A percentile compares a stretch with the other conserved stretches of the same genome.
Evolutionary conservation across 2,329 filamentous ascomycete species (phyloP).

Genomic region (Scortechinia acanthostroma): DNA sequence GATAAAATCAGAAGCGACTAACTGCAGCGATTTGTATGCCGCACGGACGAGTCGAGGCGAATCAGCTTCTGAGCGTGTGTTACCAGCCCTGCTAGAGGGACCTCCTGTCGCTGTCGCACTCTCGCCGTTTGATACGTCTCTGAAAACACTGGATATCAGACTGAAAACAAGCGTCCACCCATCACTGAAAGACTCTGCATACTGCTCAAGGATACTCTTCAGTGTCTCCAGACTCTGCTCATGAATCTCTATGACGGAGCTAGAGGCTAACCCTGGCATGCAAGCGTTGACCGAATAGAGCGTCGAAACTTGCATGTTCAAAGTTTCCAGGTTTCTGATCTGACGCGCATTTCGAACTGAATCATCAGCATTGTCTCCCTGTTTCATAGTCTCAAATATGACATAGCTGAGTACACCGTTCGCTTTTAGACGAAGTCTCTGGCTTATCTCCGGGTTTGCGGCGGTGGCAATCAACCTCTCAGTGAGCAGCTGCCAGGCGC

Average conservation of each 20-base stretch:
- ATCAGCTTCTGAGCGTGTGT: background rate
- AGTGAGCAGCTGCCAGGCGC: slow-evolving; percentile 69
- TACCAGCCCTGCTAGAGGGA: slow-evolving; percentile 7
- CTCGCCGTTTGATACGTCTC: slow-evolving; percentile 28
- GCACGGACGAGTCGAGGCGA: slow-evolving; percentile 63
- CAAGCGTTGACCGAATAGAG: slow-evolving; percentile 42
- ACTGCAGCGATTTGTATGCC: slow-evolving; percentile 81
- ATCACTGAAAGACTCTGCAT: slow-evolving; percentile 73
- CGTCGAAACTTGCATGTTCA: background rate
- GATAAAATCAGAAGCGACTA: slow-evolving; percentile 92
- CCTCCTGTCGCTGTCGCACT: slow-evolving; percentile 16
- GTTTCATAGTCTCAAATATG: slow-evolving; percentile 46
- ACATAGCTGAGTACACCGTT: slow-evolving; percentile 57
- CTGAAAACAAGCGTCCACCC: slow-evolving; percentile 84
- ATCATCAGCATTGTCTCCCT: slow-evolving; percentile 41
- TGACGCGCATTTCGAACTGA: slow-evolving; percentile 56
- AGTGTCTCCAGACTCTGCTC: slow-evolving; percentile 73
- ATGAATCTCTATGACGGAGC: slow-evolving; percentile 73
- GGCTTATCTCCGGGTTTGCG: slow-evolving; percentile 33
- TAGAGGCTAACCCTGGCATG: slow-evolving; percentile 45
- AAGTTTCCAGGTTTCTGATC: slow-evolving; percentile 61
- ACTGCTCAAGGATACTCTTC: slow-evolving; percentile 77
- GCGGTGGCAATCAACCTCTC: slow-evolving; percentile 42
- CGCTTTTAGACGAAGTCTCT: slow-evolving; percentile 48
- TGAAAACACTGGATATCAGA: slow-evolving; percentile 77